Percentiles rank a stretch among this genome's conserved stretches.
phyloP scores from a whole-genome alignment of 1,284 basidiomycete species.

The Cystobasidiaceae sp. region DNA sequence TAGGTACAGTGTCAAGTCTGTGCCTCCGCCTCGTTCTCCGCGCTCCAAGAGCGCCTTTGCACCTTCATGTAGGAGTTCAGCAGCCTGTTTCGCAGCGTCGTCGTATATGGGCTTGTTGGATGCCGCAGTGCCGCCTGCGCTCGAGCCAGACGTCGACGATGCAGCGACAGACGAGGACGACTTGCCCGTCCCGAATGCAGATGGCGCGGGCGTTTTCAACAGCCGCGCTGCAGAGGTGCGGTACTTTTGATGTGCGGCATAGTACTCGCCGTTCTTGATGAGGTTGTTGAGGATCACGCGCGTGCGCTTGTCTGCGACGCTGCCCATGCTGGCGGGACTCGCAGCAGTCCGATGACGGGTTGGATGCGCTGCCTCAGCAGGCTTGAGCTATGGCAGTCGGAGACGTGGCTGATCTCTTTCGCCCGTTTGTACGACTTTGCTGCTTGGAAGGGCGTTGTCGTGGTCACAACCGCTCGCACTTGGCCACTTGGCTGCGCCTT shows the following conservation, averaged over 20 bases:
- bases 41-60: conserved; percentile 76
- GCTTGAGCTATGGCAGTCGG: no score
- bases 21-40: conserved; percentile 79
- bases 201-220: conserved; percentile 42
- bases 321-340: not conserved
- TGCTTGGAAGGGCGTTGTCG: no score
- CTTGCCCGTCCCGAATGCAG: conserved; percentile 13
- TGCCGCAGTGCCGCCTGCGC: no score
- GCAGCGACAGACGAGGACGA: not conserved
- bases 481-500: no score
- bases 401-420: no score
- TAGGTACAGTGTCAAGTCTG: conserved; percentile 70
- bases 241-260: conserved; percentile 91
- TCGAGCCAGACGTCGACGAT: no score
- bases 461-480: no score
- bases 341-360: not conserved
- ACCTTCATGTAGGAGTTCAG: conserved; percentile 80
- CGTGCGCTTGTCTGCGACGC: conserved; percentile 22
- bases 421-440: no score
- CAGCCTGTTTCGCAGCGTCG: conserved; percentile 68
- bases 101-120: conserved; percentile 35
- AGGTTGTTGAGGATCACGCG: conserved; percentile 41
- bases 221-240: conserved; percentile 87
- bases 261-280: conserved; percentile 63
- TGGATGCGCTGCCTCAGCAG: no score